A percentile compares a stretch with the other conserved stretches of the same genome.
These are phyloP conservation scores for Aureobasidium sp. DNA, from an alignment of 2,329 filamentous ascomycete genomes.

Conservation along the genomic window DNA sequence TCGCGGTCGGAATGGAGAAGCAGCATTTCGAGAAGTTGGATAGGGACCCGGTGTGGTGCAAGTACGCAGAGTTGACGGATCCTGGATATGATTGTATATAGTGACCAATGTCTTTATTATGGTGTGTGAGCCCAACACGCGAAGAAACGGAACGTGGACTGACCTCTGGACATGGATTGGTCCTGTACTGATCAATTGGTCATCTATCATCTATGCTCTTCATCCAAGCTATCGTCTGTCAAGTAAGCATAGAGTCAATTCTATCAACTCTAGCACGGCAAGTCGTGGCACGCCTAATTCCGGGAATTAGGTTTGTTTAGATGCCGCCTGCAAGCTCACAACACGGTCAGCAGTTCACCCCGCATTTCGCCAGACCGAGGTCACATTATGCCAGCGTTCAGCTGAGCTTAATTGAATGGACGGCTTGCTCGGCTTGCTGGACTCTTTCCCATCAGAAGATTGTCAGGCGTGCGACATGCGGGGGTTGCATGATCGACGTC, in stretches of 20 bases:
- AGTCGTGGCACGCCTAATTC: too few species aligned
- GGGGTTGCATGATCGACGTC: neutral
- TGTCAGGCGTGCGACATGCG: neutral
- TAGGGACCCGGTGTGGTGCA: neutral
- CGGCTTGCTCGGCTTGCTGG: neutral
- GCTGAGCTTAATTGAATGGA: neutral
- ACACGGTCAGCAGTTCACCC: neutral
- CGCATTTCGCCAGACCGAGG: neutral
- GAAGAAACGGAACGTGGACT: too few species aligned
- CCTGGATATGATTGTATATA: constrained; percentile 3
- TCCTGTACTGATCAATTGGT: too few species aligned
- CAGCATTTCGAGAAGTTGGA: neutral
- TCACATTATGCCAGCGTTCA: neutral
- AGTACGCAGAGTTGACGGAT: constrained; percentile 1
- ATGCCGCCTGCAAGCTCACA: neutral
- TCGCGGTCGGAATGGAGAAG: neutral
- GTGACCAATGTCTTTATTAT: too few species aligned
- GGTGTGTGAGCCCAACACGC: too few species aligned
- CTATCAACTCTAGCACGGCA: too few species aligned
- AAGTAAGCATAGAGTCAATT: too few species aligned
- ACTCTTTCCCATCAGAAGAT: neutral
- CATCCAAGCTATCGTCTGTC: too few species aligned
- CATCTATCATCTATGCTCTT: too few species aligned
- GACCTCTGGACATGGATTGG: too few species aligned
- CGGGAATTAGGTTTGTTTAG: neutral